These are phyloP conservation scores for Trichoderma virens DNA, from an alignment of 495 filamentous ascomycete genomes.

Conservation along the genomic window DNA sequence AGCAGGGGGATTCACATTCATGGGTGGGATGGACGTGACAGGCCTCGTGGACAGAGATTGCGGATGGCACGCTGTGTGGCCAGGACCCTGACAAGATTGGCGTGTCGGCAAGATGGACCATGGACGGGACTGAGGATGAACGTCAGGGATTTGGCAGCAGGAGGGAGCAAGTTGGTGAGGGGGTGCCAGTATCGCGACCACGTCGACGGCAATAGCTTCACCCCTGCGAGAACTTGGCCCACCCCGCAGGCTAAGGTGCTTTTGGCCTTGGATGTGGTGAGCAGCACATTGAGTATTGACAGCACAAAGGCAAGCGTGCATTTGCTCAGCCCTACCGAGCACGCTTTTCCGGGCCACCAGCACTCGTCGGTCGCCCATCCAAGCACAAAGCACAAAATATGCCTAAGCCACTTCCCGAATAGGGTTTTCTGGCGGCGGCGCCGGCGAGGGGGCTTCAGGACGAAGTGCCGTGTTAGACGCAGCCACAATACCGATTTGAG, in stretches of 20 bases:
- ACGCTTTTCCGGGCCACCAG: neutral
- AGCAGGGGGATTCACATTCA: neutral
- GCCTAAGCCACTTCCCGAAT: neutral
- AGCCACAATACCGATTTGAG: slow-evolving; percentile 5
- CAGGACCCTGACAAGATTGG: slow-evolving; percentile 7
- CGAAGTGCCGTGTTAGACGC: slow-evolving; percentile 1
- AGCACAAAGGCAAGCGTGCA: neutral
- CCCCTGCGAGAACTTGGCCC: neutral
- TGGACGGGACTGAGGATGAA: slow-evolving; percentile 8
- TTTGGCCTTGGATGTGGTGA: neutral
- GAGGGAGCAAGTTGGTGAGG: neutral
- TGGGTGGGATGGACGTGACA: neutral
- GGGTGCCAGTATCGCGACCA: neutral
- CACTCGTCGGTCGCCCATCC: neutral
- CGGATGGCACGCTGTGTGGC: slow-evolving; percentile 8
- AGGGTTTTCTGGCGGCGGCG: neutral
- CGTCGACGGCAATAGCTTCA: neutral
- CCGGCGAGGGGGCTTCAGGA: neutral
- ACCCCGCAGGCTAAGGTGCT: neutral
- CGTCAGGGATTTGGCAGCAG: slow-evolving; percentile 3
- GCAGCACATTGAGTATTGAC: neutral
- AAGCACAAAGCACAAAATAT: neutral
- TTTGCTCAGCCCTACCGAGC: slow-evolving; percentile 6
- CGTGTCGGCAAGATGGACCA: slow-evolving; percentile 5
- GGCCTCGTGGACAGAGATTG: slow-evolving; percentile 7